Percentiles rank a stretch among this genome's conserved stretches.
Evolutionary conservation across 1,139 yeast genomes (phyloP).

Genomic region (Meyerozyma guilliermondii): DNA sequence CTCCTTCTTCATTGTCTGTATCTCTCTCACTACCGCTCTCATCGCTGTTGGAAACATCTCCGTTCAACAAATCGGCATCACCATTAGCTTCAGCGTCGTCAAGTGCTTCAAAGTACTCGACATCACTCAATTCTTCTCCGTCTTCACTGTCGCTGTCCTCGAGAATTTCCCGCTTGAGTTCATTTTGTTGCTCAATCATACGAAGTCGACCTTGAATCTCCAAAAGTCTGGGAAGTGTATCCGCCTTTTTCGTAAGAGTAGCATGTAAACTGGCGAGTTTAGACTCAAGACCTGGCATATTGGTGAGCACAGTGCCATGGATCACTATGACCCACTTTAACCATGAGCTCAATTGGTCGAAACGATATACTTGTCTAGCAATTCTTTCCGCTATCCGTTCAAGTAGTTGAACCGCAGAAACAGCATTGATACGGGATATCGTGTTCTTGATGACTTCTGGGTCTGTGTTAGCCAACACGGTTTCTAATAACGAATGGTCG

Average conservation of each 20-base stretch:
- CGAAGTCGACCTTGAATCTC: slow-evolving; percentile 81
- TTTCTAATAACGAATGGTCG: slow-evolving; percentile 69
- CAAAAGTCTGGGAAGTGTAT: slow-evolving; percentile 70
- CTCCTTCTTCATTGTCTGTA: neutral
- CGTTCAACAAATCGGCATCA: neutral
- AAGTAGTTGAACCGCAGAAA: slow-evolving; percentile 66
- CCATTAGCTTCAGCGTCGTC: slow-evolving; percentile 10
- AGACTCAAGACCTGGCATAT: slow-evolving; percentile 62
- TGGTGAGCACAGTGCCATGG: slow-evolving; percentile 76
- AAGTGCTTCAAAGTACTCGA: slow-evolving; percentile 13
- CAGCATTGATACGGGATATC: slow-evolving; percentile 62
- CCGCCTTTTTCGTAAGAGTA: slow-evolving; percentile 68
- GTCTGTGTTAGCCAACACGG: slow-evolving; percentile 74
- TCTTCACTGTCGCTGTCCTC: slow-evolving; percentile 17
- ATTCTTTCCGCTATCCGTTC: slow-evolving; percentile 84
- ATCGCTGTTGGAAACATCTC: neutral
- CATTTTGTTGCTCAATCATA: slow-evolving; percentile 65
- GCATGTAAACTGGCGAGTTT: slow-evolving; percentile 75
- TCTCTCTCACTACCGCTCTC: neutral
- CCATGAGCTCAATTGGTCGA: slow-evolving; percentile 81
- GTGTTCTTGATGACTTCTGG: slow-evolving; percentile 70
- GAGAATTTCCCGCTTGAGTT: slow-evolving; percentile 55
- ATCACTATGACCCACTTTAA: slow-evolving; percentile 87
- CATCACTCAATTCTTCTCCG: slow-evolving; percentile 9
- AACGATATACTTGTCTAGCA: slow-evolving; percentile 58